These are phyloP conservation scores for Spongiforma sp. DNA, from an alignment of 1,284 basidiomycete species.

Conservation along the genomic window DNA sequence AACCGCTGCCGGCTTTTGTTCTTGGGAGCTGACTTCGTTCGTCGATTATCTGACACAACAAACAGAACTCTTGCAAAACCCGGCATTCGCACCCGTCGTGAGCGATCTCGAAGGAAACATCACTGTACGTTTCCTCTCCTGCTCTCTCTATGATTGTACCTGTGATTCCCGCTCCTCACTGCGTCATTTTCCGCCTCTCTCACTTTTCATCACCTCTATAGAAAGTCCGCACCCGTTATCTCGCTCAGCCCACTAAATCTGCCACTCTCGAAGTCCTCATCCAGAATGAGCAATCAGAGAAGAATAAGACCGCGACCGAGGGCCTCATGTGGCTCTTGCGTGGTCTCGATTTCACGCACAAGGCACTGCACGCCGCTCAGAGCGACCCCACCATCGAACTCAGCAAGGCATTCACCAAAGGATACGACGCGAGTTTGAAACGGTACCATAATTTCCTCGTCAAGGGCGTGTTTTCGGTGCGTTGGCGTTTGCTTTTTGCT, in stretches of 20 bases:
- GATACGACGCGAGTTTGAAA: slow-evolving; percentile 86
- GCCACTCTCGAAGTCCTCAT: slow-evolving; percentile 87
- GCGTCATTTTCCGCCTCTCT: background rate
- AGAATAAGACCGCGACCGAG: slow-evolving; percentile 89
- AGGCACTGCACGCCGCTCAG: slow-evolving; percentile 80
- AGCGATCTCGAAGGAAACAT: slow-evolving; percentile 95
- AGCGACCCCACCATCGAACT: slow-evolving; percentile 77
- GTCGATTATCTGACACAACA: no score
- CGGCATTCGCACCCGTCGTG: slow-evolving; percentile 88
- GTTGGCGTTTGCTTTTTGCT: slow-evolving; percentile 30
- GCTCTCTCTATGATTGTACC: background rate
- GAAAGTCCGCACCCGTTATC: slow-evolving; percentile 90
- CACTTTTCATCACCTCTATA: no score
- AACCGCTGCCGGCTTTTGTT: no score
- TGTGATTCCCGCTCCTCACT: background rate
- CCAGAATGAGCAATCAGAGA: slow-evolving; percentile 84
- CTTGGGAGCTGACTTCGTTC: no score
- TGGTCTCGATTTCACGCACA: slow-evolving; percentile 91
- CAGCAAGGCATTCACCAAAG: slow-evolving; percentile 75
- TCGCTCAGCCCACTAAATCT: slow-evolving; percentile 67
- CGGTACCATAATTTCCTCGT: slow-evolving; percentile 91
- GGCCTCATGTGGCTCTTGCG: slow-evolving; percentile 93
- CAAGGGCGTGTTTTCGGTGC: slow-evolving; percentile 82
- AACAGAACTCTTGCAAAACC: slow-evolving; percentile 86
- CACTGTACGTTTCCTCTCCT: slow-evolving; percentile 50